phyloP scores from a whole-genome alignment of 1,284 basidiomycete species.

The Ustilago trichophora region DNA sequence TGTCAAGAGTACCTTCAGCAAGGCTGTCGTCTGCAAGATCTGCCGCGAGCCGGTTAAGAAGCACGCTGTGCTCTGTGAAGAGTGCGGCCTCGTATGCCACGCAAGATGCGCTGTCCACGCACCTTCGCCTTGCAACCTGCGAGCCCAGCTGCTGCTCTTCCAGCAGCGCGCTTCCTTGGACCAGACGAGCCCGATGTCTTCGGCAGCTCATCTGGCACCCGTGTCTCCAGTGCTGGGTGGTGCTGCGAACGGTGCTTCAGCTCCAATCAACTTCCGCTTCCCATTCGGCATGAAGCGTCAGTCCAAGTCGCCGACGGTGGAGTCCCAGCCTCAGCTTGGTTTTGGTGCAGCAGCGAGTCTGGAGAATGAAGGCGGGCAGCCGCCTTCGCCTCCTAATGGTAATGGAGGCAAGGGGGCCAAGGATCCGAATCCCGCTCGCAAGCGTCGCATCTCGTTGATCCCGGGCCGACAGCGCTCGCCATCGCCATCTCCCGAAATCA shows the following conservation, averaged over 20 bases:
- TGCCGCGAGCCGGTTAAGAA: conserved; percentile 84
- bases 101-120: conserved; percentile 79
- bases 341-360: conserved; percentile 11
- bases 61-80: conserved; percentile 84
- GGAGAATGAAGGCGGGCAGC: conserved; percentile 4
- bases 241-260: not conserved
- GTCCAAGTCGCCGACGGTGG: conserved; percentile 26
- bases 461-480: conserved; percentile 37
- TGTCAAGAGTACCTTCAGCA: conserved; percentile 89
- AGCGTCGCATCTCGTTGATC: conserved; percentile 48
- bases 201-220: conserved; percentile 17
- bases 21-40: conserved; percentile 86
- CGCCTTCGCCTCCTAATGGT: conserved; percentile 15
- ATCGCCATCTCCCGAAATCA: conserved; percentile 20
- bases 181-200: conserved; percentile 33
- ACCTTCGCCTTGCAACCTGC: conserved; percentile 82
- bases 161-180: conserved; percentile 47
- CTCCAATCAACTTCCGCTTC: conserved; percentile 48
- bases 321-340: conserved; percentile 8
- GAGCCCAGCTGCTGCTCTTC: conserved; percentile 70
- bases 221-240: conserved; percentile 20
- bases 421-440: conserved; percentile 28
- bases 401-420: conserved; percentile 17
- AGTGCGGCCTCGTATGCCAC: conserved; percentile 89
- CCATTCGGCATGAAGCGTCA: conserved; percentile 51